A percentile compares a stretch with the other conserved stretches of the same genome.
These are phyloP conservation scores for Phoma sp. DNA, from an alignment of 2,329 filamentous ascomycete genomes.

Conservation along the genomic window DNA sequence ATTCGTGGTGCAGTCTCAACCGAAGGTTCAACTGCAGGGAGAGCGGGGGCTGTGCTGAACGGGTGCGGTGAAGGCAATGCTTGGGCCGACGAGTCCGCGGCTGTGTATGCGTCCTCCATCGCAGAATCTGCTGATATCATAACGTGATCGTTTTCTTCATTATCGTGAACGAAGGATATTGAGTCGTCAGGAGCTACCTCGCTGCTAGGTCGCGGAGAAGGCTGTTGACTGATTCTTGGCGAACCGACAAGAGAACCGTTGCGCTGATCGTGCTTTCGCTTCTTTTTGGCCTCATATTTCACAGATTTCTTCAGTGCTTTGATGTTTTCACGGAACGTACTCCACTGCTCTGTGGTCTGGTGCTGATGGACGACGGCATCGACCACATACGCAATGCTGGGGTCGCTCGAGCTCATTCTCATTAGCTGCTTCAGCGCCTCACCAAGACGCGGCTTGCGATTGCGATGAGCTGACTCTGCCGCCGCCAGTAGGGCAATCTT, in stretches of 20 bases:
- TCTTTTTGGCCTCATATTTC: slow-evolving; percentile 36
- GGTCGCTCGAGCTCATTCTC: slow-evolving; percentile 48
- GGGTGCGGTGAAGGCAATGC: slow-evolving; percentile 30
- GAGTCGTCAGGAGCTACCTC: slow-evolving; percentile 35
- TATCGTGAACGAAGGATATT: slow-evolving; percentile 28
- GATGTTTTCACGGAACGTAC: slow-evolving; percentile 52
- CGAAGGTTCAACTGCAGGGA: slow-evolving; percentile 32
- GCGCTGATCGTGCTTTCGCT: slow-evolving; percentile 23
- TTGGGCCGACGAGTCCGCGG: slow-evolving; percentile 6
- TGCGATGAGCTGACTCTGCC: slow-evolving; percentile 48
- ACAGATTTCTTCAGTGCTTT: slow-evolving; percentile 52
- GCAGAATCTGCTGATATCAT: slow-evolving; percentile 8
- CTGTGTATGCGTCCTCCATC: slow-evolving; percentile 30
- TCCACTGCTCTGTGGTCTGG: slow-evolving; percentile 48
- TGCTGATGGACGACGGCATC: slow-evolving; percentile 52
- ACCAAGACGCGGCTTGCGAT: slow-evolving; percentile 38
- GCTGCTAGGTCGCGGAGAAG: slow-evolving; percentile 34
- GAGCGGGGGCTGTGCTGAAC: slow-evolving; percentile 37
- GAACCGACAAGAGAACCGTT: slow-evolving; percentile 23
- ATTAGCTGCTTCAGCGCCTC: slow-evolving; percentile 53
- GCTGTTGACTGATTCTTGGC: slow-evolving; percentile 22
- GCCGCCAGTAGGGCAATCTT: slow-evolving; percentile 52
- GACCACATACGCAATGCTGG: slow-evolving; percentile 48
- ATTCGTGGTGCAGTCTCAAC: slow-evolving; percentile 35
- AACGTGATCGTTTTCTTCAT: slow-evolving; percentile 21